Evolutionary conservation across 2,329 filamentous ascomycete species (phyloP), one percentile per base, ranked within the genome.

Genomic region (Fusarium goolgardi): DNA sequence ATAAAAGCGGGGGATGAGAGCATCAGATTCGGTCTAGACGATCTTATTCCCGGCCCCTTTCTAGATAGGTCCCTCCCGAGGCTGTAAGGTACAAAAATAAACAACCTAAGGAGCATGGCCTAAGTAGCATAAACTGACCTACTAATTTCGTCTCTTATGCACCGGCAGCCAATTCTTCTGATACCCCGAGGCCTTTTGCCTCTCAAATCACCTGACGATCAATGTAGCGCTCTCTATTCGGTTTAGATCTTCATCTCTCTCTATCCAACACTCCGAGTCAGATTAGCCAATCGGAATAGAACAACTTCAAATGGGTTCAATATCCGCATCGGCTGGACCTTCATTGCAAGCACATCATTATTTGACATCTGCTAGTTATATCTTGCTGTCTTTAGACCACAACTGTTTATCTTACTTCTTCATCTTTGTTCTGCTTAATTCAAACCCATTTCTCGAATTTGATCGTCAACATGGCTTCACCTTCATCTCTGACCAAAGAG

Each of bases 291-390:
- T 60, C 58, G 41, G 25, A 29, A 11, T 13, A 18, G 3, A 18
- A 27, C 6, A 18, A 0, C 13, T 8, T 20, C 6, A 13, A 6
- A 21, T 11, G 12, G 29, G 13, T 16, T 27, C 18, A 21, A 46
- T 15, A 8, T 15, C 23, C 37, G 35, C n/a, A 41, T 68, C 65
- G 65, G 65, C 43, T 69, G 65, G 65, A 68, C 65, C 65, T 67
- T 69, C 65, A 50, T 16, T 13, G 8, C 5, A 12, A 27, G 16
- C 13, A 12, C 16, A 7, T 57, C 18, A 21, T 23, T 31, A 8
- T 37, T 29, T 11, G 13, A 0, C 3, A 59, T 3, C 35, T 27
- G 13, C n/a, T 64, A 59, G 15, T 18, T 64, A 64, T 64, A 54
- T 65, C 21, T 63, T 46, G 20, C 6, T 2, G 10, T 16, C 6